phyloP scores from a whole-genome alignment of 2,329 filamentous ascomycete species.

The Venturia effusa region DNA sequence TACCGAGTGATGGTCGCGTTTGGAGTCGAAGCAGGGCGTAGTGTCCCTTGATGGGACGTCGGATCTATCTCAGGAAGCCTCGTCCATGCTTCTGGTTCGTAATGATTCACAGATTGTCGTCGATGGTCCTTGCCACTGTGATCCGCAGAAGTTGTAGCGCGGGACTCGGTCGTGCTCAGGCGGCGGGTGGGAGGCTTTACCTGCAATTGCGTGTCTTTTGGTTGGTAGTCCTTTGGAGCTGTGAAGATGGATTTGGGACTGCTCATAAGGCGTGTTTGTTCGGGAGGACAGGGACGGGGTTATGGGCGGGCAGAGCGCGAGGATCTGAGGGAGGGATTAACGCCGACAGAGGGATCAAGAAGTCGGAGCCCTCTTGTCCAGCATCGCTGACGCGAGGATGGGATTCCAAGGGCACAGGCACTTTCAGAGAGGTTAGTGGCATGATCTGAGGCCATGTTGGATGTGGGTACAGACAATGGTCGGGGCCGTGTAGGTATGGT shows the following conservation, averaged over 20 bases:
- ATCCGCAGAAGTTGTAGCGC: not conserved
- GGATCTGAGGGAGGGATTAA: not conserved
- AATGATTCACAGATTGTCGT: not conserved
- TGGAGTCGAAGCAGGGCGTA: not conserved
- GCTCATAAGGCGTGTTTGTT: not conserved
- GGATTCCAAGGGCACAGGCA: not conserved
- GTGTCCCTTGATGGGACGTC: not conserved
- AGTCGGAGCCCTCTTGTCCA: not conserved
- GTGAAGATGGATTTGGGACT: constrained; percentile 10
- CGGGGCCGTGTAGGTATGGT: not conserved
- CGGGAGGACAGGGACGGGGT: not conserved
- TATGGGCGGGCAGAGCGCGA: not conserved
- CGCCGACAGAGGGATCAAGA: not conserved
- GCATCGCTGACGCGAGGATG: not conserved
- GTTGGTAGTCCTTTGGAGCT: constrained; percentile 4
- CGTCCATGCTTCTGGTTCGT: constrained; percentile 8
- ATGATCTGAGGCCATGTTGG: not conserved
- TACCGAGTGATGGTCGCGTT: not conserved
- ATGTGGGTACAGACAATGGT: not conserved
- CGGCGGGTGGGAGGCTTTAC: not conserved
- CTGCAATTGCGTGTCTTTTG: not conserved
- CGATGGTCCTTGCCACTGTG: not conserved
- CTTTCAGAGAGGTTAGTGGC: not conserved
- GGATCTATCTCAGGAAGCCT: not conserved
- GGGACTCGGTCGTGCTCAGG: not conserved